A percentile compares a stretch with the other conserved stretches of the same genome.
Evolutionary conservation across 345 rosid species (phyloP).

Genomic region (Arabis hirsuta): DNA sequence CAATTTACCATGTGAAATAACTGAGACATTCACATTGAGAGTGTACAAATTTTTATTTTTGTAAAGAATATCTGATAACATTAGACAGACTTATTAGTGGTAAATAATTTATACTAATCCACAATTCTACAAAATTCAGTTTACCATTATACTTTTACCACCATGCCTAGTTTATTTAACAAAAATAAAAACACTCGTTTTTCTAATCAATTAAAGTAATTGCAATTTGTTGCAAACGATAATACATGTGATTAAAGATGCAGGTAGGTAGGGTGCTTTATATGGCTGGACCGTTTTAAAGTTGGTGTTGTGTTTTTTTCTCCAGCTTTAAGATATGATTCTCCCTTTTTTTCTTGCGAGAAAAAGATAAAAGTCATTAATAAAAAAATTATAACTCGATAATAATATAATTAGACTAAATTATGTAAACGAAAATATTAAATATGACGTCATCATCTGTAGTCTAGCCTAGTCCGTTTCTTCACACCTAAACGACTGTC

Average conservation of each 20-base stretch:
- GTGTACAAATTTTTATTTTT: no score
- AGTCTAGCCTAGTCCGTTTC: constrained; percentile 39
- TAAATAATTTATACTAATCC: no score
- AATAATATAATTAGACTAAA: not conserved
- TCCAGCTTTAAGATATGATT: constrained; percentile 37
- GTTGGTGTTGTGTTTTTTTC: constrained; percentile 22
- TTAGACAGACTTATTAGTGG: no score
- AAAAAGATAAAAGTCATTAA: constrained; percentile 17
- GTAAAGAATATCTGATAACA: no score
- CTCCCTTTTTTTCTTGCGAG: constrained; percentile 7
- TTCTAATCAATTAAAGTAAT: constrained; percentile 25
- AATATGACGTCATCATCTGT: constrained; percentile 27
- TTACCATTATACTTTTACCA: no score
- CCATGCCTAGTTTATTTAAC: not conserved
- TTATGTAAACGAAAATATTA: not conserved
- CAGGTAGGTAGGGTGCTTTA: constrained; percentile 40
- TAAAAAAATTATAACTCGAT: not conserved
- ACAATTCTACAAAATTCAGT: no score
- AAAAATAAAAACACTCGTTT: not conserved
- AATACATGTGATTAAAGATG: constrained; percentile 43
- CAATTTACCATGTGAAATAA: no score
- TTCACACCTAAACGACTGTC: constrained; percentile 39
- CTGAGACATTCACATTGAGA: no score
- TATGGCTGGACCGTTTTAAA: constrained; percentile 44
- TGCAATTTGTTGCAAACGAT: constrained; percentile 25